These are phyloP conservation scores for Podila minutissima DNA, from an alignment of 192 early-diverging fungal genomes.

Conservation along the genomic window DNA sequence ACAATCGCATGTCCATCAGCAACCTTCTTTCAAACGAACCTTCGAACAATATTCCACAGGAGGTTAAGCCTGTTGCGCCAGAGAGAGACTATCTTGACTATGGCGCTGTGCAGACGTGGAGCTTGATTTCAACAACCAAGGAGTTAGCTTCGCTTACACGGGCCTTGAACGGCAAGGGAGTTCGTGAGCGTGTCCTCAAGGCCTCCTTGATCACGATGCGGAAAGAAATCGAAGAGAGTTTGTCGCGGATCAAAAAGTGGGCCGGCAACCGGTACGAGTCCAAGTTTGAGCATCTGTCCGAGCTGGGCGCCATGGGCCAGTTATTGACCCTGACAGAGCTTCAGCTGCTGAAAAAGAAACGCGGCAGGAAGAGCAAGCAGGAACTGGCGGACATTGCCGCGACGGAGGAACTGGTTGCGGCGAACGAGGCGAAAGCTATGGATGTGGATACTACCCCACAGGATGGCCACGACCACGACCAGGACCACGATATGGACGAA, in stretches of 20 bases:
- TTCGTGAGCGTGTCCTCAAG: slow-evolving; percentile 32
- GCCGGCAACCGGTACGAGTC: slow-evolving; percentile 8
- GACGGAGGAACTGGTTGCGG: slow-evolving; percentile 17
- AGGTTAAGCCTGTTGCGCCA: neutral
- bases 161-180: slow-evolving; percentile 35
- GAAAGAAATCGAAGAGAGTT: slow-evolving; percentile 42
- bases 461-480: neutral
- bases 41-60: neutral
- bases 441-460: slow-evolving; percentile 2
- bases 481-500: slow-evolving; percentile 22
- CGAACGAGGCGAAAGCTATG: slow-evolving; percentile 13
- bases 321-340: slow-evolving; percentile 20
- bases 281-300: slow-evolving; percentile 21
- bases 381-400: slow-evolving; percentile 50
- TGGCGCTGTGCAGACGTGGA: slow-evolving; percentile 41
- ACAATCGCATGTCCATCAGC: slow-evolving; percentile 21
- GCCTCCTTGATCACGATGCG: slow-evolving; percentile 35
- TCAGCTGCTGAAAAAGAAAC: slow-evolving; percentile 23
- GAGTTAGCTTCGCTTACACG: slow-evolving; percentile 35
- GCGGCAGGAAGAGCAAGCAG: slow-evolving; percentile 39
- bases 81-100: slow-evolving; percentile 38
- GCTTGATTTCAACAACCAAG: slow-evolving; percentile 38
- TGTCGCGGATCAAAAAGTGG: slow-evolving; percentile 22
- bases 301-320: slow-evolving; percentile 34
- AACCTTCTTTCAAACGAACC: slow-evolving; percentile 11